Evolutionary conservation across 495 filamentous ascomycete species (phyloP).

Genomic region (Aspergillus baeticus): DNA sequence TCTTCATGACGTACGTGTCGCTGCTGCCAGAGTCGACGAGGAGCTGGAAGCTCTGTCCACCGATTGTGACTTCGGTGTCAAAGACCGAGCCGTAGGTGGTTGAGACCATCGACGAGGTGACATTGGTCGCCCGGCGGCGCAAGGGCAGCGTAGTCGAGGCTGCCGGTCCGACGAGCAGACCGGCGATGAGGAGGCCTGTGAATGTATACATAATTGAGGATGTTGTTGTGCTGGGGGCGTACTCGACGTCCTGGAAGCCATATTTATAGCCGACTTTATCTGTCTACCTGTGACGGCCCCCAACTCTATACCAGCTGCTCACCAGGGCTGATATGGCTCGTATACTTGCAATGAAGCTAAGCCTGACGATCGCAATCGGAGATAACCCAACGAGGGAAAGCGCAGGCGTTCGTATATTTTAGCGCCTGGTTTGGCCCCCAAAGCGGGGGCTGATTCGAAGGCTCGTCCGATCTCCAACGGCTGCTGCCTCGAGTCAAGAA

Average conservation of each 20-base stretch:
- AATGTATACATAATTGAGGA: background rate
- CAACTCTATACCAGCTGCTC: background rate
- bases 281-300: background rate
- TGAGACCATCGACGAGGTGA: background rate
- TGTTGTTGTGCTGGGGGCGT: background rate
- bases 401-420: constrained; percentile 5
- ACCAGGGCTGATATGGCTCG: background rate
- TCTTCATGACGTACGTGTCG: constrained; percentile 58
- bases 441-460: background rate
- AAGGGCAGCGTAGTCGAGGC: background rate
- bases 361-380: background rate
- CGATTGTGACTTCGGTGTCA: constrained; percentile 18
- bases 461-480: too few relatives aligned
- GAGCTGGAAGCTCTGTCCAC: constrained; percentile 40
- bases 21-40: constrained; percentile 62
- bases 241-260: background rate
- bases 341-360: background rate
- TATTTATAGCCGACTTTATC: constrained; percentile 3
- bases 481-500: background rate
- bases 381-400: background rate
- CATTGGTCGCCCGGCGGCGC: background rate
- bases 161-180: background rate
- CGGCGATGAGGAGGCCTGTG: background rate
- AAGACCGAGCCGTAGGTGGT: background rate
- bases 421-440: background rate